Evolutionary conservation across 116 monocot species (phyloP), one percentile per base, ranked within the genome.

Genomic region (Trichopus zeylanicus): DNA sequence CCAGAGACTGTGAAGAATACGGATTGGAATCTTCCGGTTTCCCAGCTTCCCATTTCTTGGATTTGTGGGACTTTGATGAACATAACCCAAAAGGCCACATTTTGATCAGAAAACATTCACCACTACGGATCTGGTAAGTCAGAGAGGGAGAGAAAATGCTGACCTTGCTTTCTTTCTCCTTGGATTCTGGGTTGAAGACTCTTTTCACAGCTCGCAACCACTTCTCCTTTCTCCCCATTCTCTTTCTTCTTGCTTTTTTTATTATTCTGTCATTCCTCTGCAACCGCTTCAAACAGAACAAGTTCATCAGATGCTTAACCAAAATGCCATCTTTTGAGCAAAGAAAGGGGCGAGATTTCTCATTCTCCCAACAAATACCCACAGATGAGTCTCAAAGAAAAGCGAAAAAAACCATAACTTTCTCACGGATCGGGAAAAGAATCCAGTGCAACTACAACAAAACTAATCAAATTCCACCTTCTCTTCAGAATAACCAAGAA

Each of bases 111-210:
- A 48, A 25, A 21, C 39, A 46, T 4, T 57, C 49, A 5, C 24
- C 21, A 3, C 6, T 6, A 31, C 4, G 26, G 7, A 31, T 46
- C 22, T 0, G 21, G 25, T 21, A 68, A 35, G 13, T 26, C 34
- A 46, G 26, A 20, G 13, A 19, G 26, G 23, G 42, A 46, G 26
- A 32, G 30, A 24, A 9, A 34, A 29, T 35, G 38, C 38, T 46
- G 20, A 64, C 70, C 13, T 73, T 24, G 13, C 19, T 22, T 31
- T 64, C 61, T 62, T 86, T 81, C 33, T 77, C 82, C 69, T 83
- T 83, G 6, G 83, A 70, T 48, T 84, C 78, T 13, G 80, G 81
- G 63, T 78, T 89, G 75, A 89, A 89, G 38, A 84, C 88, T 42
- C 59, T 84, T 28, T 78, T 89, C 9, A 89, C 80, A 5, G 71